These are phyloP conservation scores for Arabis alpina DNA, from an alignment of 345 rosid species.

Conservation along the genomic window DNA sequence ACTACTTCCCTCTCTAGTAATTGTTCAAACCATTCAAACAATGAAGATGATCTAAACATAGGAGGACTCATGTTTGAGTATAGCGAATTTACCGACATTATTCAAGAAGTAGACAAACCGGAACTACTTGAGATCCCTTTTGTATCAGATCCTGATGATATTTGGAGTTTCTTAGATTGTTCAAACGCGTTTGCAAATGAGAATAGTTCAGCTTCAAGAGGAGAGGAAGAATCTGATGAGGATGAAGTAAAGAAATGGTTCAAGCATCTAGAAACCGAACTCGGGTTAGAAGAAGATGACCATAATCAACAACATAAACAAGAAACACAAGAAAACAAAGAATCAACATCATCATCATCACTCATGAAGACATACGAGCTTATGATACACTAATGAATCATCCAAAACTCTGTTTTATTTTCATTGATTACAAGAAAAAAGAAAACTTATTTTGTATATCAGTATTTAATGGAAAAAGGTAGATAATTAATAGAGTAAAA, in stretches of 20 bases:
- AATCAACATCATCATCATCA: conserved; percentile 36
- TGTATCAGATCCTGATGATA: conserved; percentile 66
- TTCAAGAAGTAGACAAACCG: conserved; percentile 73
- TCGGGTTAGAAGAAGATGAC: conserved; percentile 57
- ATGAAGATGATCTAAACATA: conserved; percentile 22
- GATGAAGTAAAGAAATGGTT: conserved; percentile 62
- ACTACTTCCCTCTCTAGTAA: conserved; percentile 46
- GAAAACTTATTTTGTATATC: conserved; percentile 9
- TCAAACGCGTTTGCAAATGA: conserved; percentile 41
- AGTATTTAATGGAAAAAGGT: conserved; percentile 3
- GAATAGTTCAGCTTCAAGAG: conserved; percentile 35
- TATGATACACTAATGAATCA: conserved; percentile 34
- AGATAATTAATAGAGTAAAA: conserved; percentile 14
- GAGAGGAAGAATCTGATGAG: conserved; percentile 40
- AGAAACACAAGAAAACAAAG: conserved; percentile 18
- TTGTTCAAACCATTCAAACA: conserved; percentile 42
- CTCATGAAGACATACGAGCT: conserved; percentile 36
- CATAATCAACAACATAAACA: conserved; percentile 30
- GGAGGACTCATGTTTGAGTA: conserved; percentile 21
- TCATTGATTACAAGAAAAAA: conserved; percentile 5
- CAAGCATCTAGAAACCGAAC: conserved; percentile 65
- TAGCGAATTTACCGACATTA: conserved; percentile 29
- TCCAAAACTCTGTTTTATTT: conserved; percentile 12
- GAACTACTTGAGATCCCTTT: conserved; percentile 52
- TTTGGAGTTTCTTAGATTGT: conserved; percentile 73